Evolutionary conservation across 371 early-diverging fungal species (phyloP), one percentile per base, ranked within the genome.

Genomic region (Batrachochytrium dendrobatidis): DNA sequence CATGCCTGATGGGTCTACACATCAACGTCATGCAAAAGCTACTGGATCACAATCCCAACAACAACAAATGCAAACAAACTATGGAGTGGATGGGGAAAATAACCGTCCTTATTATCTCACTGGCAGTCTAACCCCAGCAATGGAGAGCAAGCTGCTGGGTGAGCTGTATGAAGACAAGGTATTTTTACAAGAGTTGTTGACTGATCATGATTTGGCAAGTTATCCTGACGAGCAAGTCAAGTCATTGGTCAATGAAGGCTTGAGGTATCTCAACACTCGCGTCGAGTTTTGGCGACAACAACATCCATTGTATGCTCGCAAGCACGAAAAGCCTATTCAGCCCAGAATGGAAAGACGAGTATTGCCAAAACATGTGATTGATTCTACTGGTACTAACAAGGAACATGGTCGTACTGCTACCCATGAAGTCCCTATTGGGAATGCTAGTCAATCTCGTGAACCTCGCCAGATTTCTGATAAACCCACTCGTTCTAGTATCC

Each of bases 231-330:
- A 63, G 26, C 48, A 70, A 15, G 60, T 79, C 25, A 6, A 56
- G 24, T 34, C 39, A n/a, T 63, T 73, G 18, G 73, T 79, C 32
- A 53, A 48, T 5, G 71, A 77, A 17, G 80, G 73, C 28, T 56
- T 79, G 29, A 33, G 63, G 51, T 79, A 72, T 62, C 67, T 79
- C n/a, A 48, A 61, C 12, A 64, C 66, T 3, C 63, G 80, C n/a
- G 53, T 74, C 22, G 77, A 73, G n/a, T 79, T 79, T 53, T 79
- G 80, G 80, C 61, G 74, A 44, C 75, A 79, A 69, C 77, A 79
- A 62, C 64, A 75, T 44, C 79, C 79, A 26, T 53, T 75, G 24
- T 75, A 75, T 59, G 72, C 75, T 5, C 50, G 72, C 12, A 62
- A 60, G 30, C 69, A 71, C 52, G 68, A 59, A 35, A 58, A 61